phyloP scores from a whole-genome alignment of 2,329 filamentous ascomycete genomes.

The Fusarium verrucosum region DNA sequence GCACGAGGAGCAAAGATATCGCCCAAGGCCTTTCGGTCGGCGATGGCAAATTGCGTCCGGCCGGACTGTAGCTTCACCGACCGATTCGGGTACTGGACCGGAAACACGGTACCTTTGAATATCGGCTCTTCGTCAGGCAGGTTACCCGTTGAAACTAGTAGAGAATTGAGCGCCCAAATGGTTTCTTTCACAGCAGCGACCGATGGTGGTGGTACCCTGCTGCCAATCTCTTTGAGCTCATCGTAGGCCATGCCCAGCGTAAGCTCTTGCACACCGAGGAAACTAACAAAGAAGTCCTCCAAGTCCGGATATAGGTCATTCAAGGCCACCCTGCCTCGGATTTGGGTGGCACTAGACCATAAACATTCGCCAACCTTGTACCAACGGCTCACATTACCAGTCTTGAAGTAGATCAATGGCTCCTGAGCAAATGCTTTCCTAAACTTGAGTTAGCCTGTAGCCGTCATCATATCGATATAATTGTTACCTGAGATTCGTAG shows the following conservation, averaged over 20 bases:
- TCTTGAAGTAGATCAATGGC: conserved; percentile 20
- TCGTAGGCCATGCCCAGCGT: conserved; percentile 47
- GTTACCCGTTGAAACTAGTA: conserved; percentile 34
- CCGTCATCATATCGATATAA: accelerated
- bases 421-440: conserved; percentile 24
- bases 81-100: conserved; percentile 37
- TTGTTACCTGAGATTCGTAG: conserved; percentile 8
- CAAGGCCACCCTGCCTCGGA: conserved; percentile 42
- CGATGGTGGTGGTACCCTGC: neutral
- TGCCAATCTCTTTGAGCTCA: conserved; percentile 40
- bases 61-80: conserved; percentile 17
- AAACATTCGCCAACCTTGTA: conserved; percentile 45
- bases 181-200: conserved; percentile 44
- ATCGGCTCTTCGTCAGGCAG: conserved; percentile 14
- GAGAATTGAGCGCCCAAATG: conserved; percentile 47
- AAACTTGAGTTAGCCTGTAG: neutral
- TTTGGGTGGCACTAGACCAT: conserved; percentile 47
- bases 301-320: conserved; percentile 45
- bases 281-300: conserved; percentile 45
- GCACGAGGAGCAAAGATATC: conserved; percentile 43
- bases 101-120: conserved; percentile 30
- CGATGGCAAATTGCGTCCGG: conserved; percentile 46
- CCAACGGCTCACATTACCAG: conserved; percentile 38
- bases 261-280: conserved; percentile 45
- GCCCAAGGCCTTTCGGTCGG: conserved; percentile 46